Base-by-base conservation (phyloP, 331 rosid species). In the Prunus yedoensis region DNA sequence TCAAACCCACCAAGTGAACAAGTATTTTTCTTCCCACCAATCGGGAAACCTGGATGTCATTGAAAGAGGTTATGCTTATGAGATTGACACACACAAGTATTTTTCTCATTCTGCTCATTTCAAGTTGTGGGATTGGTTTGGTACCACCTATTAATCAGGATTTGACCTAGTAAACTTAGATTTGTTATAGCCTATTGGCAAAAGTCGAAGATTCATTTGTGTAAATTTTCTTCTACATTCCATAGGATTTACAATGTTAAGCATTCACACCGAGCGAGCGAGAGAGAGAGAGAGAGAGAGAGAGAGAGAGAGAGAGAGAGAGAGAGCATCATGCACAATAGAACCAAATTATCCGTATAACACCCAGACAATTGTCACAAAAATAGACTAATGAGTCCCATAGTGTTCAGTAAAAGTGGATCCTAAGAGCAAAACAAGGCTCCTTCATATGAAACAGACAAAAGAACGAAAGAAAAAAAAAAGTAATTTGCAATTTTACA, bases 371-470 rank as follows among this genome's bases (percentile, higher is more conserved):
- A n/a, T n/a, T n/a, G n/a, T n/a, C n/a, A n/a, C n/a, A n/a, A n/a
- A 66, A 73, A 49, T 70, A 85, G 79, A 70, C 87, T 84, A 76
- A 46, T 21, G 71, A 81, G 86, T 79, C 81, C 88, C 87, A 47
- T 79, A 64, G 66, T 81, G 80, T 86, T 77, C 82, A 74, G 81
- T 85, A 74, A 81, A 71, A 83, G 71, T 80, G 41, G 82, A 83
- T 85, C 97, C 89, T 87, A 82, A 52, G 83, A 81, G 83, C 86
- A 89, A 85, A 89, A 89, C 93, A 91, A 35, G 91, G 88, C 91
- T 90, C 88, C 83, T 84, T 78, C 82, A 91, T 83, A 86, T 75
- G 85, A 81, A 79, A 77, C 79, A 73, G 84, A 79, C 80, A 78
- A 74, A 81, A 70, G 65, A 82, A 83, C 10, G 20, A 20, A 56